Conservation (phyloP, 148 eudicot genomes). For the Dysphania ambrosioides region DNA sequence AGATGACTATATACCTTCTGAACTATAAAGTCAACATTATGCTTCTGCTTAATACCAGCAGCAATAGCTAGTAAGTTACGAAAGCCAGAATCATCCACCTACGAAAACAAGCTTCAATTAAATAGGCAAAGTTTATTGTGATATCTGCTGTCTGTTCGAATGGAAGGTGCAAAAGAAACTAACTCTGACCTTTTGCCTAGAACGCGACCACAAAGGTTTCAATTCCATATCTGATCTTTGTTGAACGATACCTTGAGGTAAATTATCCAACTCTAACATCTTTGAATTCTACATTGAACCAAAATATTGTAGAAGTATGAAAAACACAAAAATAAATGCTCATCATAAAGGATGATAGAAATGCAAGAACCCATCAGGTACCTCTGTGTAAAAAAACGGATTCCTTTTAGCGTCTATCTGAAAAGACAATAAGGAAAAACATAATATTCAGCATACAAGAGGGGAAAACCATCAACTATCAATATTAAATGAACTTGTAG, state of each 20-base stretch:
- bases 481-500: neutral
- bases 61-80: slow-evolving; percentile 85
- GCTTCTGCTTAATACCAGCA: slow-evolving; percentile 79
- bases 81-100: slow-evolving; percentile 44
- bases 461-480: neutral
- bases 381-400: slow-evolving; percentile 57
- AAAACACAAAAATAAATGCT: neutral
- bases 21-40: slow-evolving; percentile 69
- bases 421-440: slow-evolving; percentile 16
- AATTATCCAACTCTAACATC: slow-evolving; percentile 41
- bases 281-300: slow-evolving; percentile 38
- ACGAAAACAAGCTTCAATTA: slow-evolving; percentile 17
- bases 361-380: slow-evolving; percentile 18
- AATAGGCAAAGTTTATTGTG: neutral
- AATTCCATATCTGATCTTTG: slow-evolving; percentile 78
- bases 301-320: slow-evolving; percentile 15
- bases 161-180: neutral
- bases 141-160: neutral
- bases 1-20: slow-evolving; percentile 50
- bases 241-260: slow-evolving; percentile 79
- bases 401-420: slow-evolving; percentile 68
- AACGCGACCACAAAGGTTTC: slow-evolving; percentile 68
- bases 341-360: neutral
- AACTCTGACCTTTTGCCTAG: slow-evolving; percentile 56
- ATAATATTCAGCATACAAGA: neutral